phyloP scores from a whole-genome alignment of 345 rosid species.

The Sonneratia caseolaris region DNA sequence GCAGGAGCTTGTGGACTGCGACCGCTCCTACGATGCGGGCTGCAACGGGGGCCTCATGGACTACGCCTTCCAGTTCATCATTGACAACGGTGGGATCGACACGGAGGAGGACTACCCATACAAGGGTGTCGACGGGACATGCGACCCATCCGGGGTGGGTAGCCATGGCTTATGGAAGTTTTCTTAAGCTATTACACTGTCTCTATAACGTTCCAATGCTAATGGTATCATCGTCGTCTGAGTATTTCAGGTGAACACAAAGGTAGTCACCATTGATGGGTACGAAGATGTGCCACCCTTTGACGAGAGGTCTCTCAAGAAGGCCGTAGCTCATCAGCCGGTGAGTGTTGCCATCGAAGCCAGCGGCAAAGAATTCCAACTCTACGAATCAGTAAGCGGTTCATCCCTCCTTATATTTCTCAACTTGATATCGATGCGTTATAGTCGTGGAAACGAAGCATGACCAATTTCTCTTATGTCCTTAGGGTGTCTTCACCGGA shows the following conservation, averaged over 20 bases:
- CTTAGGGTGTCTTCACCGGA: constrained; percentile 20
- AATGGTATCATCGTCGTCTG: neutral
- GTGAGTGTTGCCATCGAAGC: constrained; percentile 93
- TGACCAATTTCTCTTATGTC: too few relatives aligned
- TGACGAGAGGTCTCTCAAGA: constrained; percentile 50
- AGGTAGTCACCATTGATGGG: constrained; percentile 63
- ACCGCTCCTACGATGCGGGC: constrained; percentile 52
- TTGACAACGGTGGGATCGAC: constrained; percentile 74
- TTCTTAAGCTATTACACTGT: neutral
- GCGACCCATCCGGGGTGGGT: constrained; percentile 47
- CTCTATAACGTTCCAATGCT: neutral
- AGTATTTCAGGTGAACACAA: constrained; percentile 24
- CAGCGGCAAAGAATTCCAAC: constrained; percentile 65
- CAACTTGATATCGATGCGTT: too few relatives aligned
- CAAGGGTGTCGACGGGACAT: constrained; percentile 34
- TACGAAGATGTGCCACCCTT: constrained; percentile 61
- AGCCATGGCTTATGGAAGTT: neutral
- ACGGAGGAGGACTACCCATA: constrained; percentile 75
- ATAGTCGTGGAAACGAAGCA: too few relatives aligned
- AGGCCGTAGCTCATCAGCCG: constrained; percentile 71
- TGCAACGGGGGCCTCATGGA: constrained; percentile 97
- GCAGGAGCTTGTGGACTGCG: constrained; percentile 91
- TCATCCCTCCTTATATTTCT: too few relatives aligned
- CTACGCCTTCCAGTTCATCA: constrained; percentile 84
- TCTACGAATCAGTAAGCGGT: constrained; percentile 54